Base-by-base conservation (phyloP, 2,329 filamentous ascomycete species). In the Septoria petroselini region DNA sequence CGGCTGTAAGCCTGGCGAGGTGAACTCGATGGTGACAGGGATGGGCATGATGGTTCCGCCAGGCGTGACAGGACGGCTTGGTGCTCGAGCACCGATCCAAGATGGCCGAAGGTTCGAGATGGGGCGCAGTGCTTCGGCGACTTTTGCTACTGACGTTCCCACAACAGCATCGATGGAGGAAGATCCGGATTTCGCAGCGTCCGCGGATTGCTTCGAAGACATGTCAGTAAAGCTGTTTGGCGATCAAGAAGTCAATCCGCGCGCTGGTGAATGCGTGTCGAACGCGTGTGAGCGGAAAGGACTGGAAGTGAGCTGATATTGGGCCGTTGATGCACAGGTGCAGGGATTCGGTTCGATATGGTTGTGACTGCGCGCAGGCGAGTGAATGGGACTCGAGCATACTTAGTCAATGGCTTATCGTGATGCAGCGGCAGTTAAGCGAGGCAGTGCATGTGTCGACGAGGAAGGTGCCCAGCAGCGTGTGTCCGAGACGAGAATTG, bases 21-120 rank as follows among this genome's bases (percentile, higher is more conserved):
- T 72, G 70, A 82, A 88, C 48, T 75, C 79, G 62, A 91, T 77
- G 31, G 74, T 80, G 21, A 82, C 72, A 17, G 74, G 60, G 27
- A 62, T 61, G 44, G 62, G 64, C 65, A 68, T 68, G 33, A 48
- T 65, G 42, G 37, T 14, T 11, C 42, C 17, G 31, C 56, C 54
- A 25, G 58, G 53, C 1, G 58, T 57, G 17, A 39, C 37, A 14
- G 57, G 41, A 7, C 50, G 52, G 14, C 33, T 37, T 6, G 48
- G 25, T n/a, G 55, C 54, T 17, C 53, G 55, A 12, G 60, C 61
- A 39, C 62, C 63, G 35, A 67, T 63, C 64, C 64, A 65, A 17
- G 62, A 64, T 25, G 63, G 60, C 14, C 43, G 38, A 21, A 47
- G 43, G 14, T 41, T 52, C 17, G 31, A n/a, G 27, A 46, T 23